phyloP scores from a whole-genome alignment of 108 stramenopile species.

The Schizochytrium sp. region DNA sequence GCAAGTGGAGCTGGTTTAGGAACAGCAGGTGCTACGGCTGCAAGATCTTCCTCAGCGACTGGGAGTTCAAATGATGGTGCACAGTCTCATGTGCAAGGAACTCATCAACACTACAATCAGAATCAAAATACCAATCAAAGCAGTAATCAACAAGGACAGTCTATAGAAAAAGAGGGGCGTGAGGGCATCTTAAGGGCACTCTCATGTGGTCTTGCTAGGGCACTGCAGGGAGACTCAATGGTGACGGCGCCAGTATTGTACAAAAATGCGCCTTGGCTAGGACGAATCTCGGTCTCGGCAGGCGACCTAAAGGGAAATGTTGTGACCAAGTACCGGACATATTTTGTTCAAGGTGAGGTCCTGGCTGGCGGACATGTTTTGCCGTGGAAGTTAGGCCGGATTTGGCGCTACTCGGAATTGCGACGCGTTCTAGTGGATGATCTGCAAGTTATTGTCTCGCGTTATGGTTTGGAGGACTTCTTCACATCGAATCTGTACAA shows the following conservation, averaged over 20 bases:
- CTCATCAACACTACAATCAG: too few relatives aligned
- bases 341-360: constrained; percentile 33
- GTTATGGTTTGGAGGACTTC: constrained; percentile 10
- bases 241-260: constrained; percentile 43
- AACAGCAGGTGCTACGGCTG: too few relatives aligned
- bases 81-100: too few relatives aligned
- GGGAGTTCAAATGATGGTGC: too few relatives aligned
- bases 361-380: constrained; percentile 50
- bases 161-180: neutral
- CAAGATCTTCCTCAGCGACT: too few relatives aligned
- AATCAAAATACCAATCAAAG: too few relatives aligned
- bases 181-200: constrained; percentile 2
- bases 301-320: neutral
- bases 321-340: constrained; percentile 53
- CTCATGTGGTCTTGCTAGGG: neutral
- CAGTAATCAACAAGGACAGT: too few relatives aligned
- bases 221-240: constrained; percentile 39
- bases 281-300: neutral
- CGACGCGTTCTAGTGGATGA: constrained; percentile 18
- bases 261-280: constrained; percentile 34
- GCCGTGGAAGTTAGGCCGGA: constrained; percentile 44
- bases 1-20: too few relatives aligned
- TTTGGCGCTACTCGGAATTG: constrained; percentile 34
- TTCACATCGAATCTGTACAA: neutral
- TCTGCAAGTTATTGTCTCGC: constrained; percentile 5